Evolutionary conservation across 768 basidiomycete species (phyloP).

Genomic region (Kwoniella dendrophila): DNA sequence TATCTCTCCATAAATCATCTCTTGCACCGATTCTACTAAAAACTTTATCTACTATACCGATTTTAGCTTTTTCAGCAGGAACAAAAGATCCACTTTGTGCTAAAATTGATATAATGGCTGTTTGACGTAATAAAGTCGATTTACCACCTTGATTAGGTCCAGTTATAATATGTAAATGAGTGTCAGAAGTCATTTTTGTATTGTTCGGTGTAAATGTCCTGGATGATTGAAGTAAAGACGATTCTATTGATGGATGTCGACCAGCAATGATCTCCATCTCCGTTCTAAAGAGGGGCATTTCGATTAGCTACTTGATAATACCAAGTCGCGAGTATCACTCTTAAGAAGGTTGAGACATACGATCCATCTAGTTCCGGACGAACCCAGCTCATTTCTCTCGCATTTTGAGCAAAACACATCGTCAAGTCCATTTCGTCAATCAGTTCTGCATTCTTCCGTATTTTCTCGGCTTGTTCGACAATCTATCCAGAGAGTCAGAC

Average conservation of each 20-base stretch:
- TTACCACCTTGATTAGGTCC: conserved; percentile 85
- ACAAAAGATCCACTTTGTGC: conserved; percentile 94
- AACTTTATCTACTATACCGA: conserved; percentile 86
- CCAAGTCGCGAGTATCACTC: too few relatives aligned
- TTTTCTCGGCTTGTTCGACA: conserved; percentile 61
- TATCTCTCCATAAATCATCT: conserved; percentile 88
- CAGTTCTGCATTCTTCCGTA: conserved; percentile 75
- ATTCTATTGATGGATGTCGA: conserved; percentile 90
- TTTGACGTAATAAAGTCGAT: conserved; percentile 88
- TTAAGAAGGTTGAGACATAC: conserved; percentile 59
- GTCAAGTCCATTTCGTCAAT: conserved; percentile 86
- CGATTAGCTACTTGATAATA: neutral
- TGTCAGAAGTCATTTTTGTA: conserved; percentile 64
- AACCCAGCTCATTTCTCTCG: conserved; percentile 73
- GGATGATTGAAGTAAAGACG: conserved; percentile 65
- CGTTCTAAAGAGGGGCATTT: conserved; percentile 55
- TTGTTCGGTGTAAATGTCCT: conserved; percentile 85
- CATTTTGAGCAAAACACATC: conserved; percentile 77
- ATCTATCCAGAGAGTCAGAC: conserved; percentile 61
- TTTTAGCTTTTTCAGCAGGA: conserved; percentile 74
- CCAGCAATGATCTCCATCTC: conserved; percentile 74
- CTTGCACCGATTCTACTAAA: conserved; percentile 95
- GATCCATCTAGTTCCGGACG: conserved; percentile 70
- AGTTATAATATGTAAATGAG: conserved; percentile 79
- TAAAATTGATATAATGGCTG: conserved; percentile 81